A percentile compares a stretch with the other conserved stretches of the same genome.
phyloP scores from a whole-genome alignment of 208 protist species.

The Endotrypanum monterogeii region DNA sequence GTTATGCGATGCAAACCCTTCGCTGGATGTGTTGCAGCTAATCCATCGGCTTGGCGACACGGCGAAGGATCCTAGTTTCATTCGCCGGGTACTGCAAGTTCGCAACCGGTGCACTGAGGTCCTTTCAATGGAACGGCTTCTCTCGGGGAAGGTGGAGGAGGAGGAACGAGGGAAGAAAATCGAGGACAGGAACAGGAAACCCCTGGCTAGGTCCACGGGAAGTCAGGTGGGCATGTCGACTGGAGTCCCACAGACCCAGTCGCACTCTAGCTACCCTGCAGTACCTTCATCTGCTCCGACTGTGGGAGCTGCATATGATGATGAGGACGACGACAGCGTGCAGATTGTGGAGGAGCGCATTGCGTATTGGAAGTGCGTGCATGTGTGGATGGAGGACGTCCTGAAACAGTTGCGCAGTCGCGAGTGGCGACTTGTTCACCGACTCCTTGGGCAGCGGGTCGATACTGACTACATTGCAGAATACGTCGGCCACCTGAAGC shows the following conservation, averaged over 20 bases:
- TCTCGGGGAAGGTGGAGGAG: conserved; percentile 38
- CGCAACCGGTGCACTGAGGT: conserved; percentile 62
- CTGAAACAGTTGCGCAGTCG: conserved; percentile 69
- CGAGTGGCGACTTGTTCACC: conserved; percentile 83
- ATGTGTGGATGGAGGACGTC: conserved; percentile 74
- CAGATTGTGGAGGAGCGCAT: conserved; percentile 59
- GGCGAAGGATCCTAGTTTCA: conserved; percentile 58
- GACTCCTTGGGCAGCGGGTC: conserved; percentile 67
- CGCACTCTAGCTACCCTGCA: neutral
- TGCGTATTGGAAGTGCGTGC: conserved; percentile 71
- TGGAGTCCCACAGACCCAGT: neutral
- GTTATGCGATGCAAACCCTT: conserved; percentile 68
- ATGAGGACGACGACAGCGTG: conserved; percentile 21
- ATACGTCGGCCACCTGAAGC: conserved; percentile 58
- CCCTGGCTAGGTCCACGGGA: neutral
- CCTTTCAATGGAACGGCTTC: conserved; percentile 54
- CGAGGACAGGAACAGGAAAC: conserved; percentile 19
- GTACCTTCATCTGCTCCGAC: neutral
- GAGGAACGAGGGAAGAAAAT: conserved; percentile 25
- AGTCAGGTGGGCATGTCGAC: neutral
- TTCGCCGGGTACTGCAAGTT: conserved; percentile 62
- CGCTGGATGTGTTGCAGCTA: conserved; percentile 65
- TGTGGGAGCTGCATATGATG: conserved; percentile 7
- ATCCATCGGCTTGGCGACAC: conserved; percentile 66
- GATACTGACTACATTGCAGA: conserved; percentile 75